These are phyloP conservation scores for Penicillium sp. DNA, from an alignment of 2,329 filamentous ascomycete species.

Conservation along the genomic window DNA sequence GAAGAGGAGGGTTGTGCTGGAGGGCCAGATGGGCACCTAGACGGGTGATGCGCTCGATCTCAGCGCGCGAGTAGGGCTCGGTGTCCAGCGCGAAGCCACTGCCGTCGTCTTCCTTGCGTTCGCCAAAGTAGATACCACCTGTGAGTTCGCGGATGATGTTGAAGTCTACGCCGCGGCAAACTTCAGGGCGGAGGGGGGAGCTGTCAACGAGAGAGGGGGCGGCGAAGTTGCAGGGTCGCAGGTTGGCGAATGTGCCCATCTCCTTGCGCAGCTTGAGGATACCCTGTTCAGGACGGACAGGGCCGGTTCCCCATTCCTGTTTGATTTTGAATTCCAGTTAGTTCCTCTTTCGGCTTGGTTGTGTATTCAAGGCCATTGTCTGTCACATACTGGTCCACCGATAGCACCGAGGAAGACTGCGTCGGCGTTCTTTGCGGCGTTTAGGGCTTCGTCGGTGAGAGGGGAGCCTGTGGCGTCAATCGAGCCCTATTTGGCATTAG, in stretches of 20 bases:
- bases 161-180: slow-evolving; percentile 88
- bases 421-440: slow-evolving; percentile 81
- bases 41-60: slow-evolving; percentile 87
- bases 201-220: slow-evolving; percentile 81
- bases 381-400: slow-evolving; percentile 73
- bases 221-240: slow-evolving; percentile 94
- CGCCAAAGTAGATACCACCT: slow-evolving; percentile 93
- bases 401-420: slow-evolving; percentile 92
- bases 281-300: slow-evolving; percentile 89
- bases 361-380: background rate
- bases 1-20: slow-evolving; percentile 73
- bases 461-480: slow-evolving; percentile 81
- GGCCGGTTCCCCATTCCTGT: slow-evolving; percentile 86
- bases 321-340: slow-evolving; percentile 7
- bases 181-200: slow-evolving; percentile 83
- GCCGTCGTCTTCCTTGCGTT: slow-evolving; percentile 75
- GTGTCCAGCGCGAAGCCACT: slow-evolving; percentile 81
- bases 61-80: slow-evolving; percentile 80
- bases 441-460: slow-evolving; percentile 81
- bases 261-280: slow-evolving; percentile 90
- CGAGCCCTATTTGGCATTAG: slow-evolving; percentile 66
- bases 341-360: background rate
- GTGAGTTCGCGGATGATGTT: slow-evolving; percentile 92
- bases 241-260: slow-evolving; percentile 91
- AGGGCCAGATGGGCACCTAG: slow-evolving; percentile 82